Conservation (phyloP, 208 protist species). For the Trypanosoma rangeli region DNA sequence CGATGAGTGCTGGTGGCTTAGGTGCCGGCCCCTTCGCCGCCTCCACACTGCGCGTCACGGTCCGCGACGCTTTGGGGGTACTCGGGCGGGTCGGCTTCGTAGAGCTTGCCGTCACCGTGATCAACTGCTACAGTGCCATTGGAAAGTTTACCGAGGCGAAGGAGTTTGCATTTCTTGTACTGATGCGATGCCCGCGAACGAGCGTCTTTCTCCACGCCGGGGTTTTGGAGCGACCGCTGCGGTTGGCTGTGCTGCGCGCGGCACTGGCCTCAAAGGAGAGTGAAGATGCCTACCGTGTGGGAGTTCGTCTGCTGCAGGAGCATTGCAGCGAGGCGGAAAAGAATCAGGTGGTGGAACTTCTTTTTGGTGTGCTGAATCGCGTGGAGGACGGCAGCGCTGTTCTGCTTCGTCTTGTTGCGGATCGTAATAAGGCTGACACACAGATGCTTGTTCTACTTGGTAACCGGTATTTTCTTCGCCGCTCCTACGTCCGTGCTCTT, state of each 20-base stretch:
- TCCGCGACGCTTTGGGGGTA: constrained; percentile 61
- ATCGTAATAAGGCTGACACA: constrained; percentile 48
- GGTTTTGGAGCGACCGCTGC: constrained; percentile 67
- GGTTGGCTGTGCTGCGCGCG: constrained; percentile 70
- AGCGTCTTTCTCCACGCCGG: constrained; percentile 53
- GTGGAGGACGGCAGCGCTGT: constrained; percentile 47
- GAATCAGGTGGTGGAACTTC: constrained; percentile 64
- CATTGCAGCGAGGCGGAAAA: constrained; percentile 59
- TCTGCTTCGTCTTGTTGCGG: constrained; percentile 49
- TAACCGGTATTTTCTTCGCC: constrained; percentile 73
- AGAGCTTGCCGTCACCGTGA: constrained; percentile 66
- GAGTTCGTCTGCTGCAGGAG: constrained; percentile 74
- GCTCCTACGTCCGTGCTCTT: constrained; percentile 71
- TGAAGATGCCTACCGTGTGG: constrained; percentile 83
- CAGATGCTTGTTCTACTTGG: constrained; percentile 68
- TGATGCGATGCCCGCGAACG: constrained; percentile 49
- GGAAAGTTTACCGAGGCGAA: constrained; percentile 87
- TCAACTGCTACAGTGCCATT: constrained; percentile 81
- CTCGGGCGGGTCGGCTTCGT: constrained; percentile 67
- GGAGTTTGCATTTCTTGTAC: constrained; percentile 83
- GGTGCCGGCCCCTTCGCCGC: not conserved
- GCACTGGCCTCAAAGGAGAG: constrained; percentile 71
- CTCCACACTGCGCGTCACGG: constrained; percentile 52
- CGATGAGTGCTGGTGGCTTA: constrained; percentile 17
- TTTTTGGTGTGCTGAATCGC: constrained; percentile 74